A percentile compares a stretch with the other conserved stretches of the same genome.
phyloP scores from a whole-genome alignment of 345 rosid species.

The Moricandia arvensis region DNA sequence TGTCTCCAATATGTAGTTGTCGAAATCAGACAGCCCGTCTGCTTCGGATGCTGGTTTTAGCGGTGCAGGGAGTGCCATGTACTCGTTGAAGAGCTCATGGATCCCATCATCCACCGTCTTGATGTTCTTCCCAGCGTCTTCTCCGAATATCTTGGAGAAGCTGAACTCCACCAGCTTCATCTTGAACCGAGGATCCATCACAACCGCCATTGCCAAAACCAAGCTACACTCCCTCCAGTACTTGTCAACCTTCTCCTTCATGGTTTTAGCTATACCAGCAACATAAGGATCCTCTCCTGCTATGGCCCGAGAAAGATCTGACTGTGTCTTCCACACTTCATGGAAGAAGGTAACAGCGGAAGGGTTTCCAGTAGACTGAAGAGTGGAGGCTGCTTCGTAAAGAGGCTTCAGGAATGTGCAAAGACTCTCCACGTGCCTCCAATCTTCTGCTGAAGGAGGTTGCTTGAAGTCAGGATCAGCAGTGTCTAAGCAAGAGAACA shows the following conservation, averaged over 20 bases:
- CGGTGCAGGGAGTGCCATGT: constrained; percentile 67
- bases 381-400: constrained; percentile 63
- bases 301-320: constrained; percentile 60
- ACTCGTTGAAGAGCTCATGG: constrained; percentile 79
- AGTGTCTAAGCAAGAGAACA: constrained; percentile 80
- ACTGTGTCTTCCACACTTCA: constrained; percentile 83
- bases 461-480: constrained; percentile 79
- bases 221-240: constrained; percentile 87
- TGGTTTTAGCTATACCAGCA: constrained; percentile 46
- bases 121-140: constrained; percentile 59
- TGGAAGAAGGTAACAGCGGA: constrained; percentile 67
- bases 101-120: constrained; percentile 79
- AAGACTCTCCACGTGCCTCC: constrained; percentile 68
- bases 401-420: constrained; percentile 74
- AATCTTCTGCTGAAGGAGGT: constrained; percentile 68
- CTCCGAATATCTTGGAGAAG: constrained; percentile 78
- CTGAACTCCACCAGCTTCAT: constrained; percentile 96
- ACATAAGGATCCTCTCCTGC: constrained; percentile 60
- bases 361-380: constrained; percentile 48
- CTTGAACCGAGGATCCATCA: constrained; percentile 98
- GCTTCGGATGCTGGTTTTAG: constrained; percentile 63
- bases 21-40: constrained; percentile 78
- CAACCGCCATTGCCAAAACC: constrained; percentile 77
- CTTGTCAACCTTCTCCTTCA: constrained; percentile 65
- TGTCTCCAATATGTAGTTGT: constrained; percentile 75